Base-by-base conservation (phyloP, 1,139 yeast species). In the Yamadazyma diospyri region DNA sequence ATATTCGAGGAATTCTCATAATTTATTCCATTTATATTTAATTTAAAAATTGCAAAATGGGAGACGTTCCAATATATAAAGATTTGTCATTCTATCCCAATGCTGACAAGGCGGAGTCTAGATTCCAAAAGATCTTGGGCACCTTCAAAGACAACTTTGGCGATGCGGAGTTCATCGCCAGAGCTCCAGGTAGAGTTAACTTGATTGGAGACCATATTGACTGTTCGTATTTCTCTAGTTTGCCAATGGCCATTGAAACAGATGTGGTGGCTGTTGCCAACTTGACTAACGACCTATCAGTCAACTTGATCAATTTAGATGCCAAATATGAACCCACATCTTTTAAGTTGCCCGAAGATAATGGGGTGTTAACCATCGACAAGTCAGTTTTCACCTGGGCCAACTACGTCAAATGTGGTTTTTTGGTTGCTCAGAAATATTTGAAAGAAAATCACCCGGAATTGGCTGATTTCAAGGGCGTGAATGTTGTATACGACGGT, bases 101-200 rank as follows among this genome's bases (percentile, higher is more conserved):
- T 33, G 53, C 55, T 1, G 47, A 41, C 3, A 40, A 42, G 4
- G 57, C 63, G 33, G 29, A 39, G 11, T 17, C 36, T 4, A 53
- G 75, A 35, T 68, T 61, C 38, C 42, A 42, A 11, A 33, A 38
- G 3, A 42, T 69, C 26, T 29, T 37, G 2, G 15, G 32, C 2
- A 25, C 31, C 2, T 69, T 65, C 41, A 25, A 39, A 8, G 18
- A 36, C 2, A 40, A 37, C 6, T 67, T 51, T 36, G 49, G 43
- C 15, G 46, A 46, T 8, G 71, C 76, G 5, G 59, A 59, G 18
- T 74, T 77, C 46, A 53, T 74, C 29, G 62, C 80, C 25, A 66
- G 88, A 38, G 73, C 85, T 12, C 89, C 89, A 4, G 89, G 89
- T 25, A 62, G 89, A 47, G 89, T 81, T 38, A 81, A 81, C 53